Base-by-base conservation (phyloP, 305 asterid species). In the Fraxinus ornus region DNA sequence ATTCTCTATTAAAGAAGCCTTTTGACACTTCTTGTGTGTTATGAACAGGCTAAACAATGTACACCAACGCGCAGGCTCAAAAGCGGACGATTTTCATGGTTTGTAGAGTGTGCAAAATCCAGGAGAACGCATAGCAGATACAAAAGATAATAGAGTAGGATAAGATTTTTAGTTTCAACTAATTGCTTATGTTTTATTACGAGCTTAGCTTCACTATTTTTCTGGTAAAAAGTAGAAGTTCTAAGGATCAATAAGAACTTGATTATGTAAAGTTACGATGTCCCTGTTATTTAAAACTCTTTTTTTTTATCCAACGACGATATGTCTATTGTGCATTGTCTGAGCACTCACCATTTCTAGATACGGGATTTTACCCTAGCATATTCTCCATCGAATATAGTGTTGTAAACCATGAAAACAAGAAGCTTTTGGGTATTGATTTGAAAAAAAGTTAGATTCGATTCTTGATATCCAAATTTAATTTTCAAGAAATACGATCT, bases 91-190 rank as follows among this genome's bases (percentile, higher is more conserved):
- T 90, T 94, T 87, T 92, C 90, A 64, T 90, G 91, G 91, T 75
- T 33, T 79, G 36, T 91, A 93, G 98, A 87, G 83, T 93, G 97
- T 82, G 92, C 90, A 47, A 95, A 90, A 83, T 52, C 92, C 7
- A 49, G 60, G 83, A 89, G 83, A 82, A 72, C 87, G 39, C 86
- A 81, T n/a, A 84, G 49, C 84, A 88, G 91, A 79, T 85, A 81
- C 87, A 88, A 78, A 82, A 91, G 88, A 83, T 92, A 75, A 83
- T 66, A 85, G 78, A 21, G 47, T 35, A 30, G 22, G 36, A 32
- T 7, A 76, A 8, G 26, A 26, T 76, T 39, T n/a, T 64, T 66
- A 32, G 88, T 24, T 83, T 39, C 70, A 17, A 74, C n/a, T 83
- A 49, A 28, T 47, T 57, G 55, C n/a, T 78, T 21, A 22, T 84